Conservation (phyloP, 179 eudicot species). For the Silene noctiflora region DNA sequence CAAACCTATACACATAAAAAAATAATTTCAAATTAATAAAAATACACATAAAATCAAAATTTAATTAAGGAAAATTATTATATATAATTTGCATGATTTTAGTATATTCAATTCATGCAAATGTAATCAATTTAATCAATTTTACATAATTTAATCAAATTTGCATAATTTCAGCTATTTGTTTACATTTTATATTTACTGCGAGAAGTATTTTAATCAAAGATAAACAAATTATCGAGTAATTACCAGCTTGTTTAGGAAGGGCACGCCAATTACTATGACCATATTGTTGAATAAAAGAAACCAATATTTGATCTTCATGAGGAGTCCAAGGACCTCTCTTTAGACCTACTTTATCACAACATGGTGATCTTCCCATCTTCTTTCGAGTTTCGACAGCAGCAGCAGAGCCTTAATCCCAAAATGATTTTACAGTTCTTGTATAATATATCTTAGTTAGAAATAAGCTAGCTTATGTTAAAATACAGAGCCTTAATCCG, state of each 20-base stretch:
- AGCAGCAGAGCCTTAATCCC: not conserved
- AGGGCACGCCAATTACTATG: slow-evolving; percentile 81
- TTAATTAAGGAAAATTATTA: too few relatives aligned
- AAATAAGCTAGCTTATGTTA: too few relatives aligned
- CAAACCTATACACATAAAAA: slow-evolving; percentile 21
- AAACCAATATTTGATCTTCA: slow-evolving; percentile 60
- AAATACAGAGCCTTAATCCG: not conserved
- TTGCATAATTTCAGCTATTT: too few relatives aligned
- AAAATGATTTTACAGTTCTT: not conserved
- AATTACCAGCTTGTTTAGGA: slow-evolving; percentile 68
- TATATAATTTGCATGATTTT: too few relatives aligned
- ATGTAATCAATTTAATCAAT: too few relatives aligned
- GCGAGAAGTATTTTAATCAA: not conserved
- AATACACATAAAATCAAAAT: too few relatives aligned
- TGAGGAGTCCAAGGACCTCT: slow-evolving; percentile 81
- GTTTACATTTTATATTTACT: too few relatives aligned
- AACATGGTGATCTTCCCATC: slow-evolving; percentile 84
- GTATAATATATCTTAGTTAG: not conserved
- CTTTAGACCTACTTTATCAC: slow-evolving; percentile 76
- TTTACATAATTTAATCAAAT: too few relatives aligned
- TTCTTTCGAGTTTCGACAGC: not conserved
- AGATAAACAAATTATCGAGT: not conserved
- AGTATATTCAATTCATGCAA: too few relatives aligned
- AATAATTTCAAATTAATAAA: not conserved
- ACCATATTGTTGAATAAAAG: slow-evolving; percentile 54